Evolutionary conservation across 2,329 filamentous ascomycete species (phyloP), one percentile per base, ranked within the genome.

Genomic region (Cladosporium sp.): DNA sequence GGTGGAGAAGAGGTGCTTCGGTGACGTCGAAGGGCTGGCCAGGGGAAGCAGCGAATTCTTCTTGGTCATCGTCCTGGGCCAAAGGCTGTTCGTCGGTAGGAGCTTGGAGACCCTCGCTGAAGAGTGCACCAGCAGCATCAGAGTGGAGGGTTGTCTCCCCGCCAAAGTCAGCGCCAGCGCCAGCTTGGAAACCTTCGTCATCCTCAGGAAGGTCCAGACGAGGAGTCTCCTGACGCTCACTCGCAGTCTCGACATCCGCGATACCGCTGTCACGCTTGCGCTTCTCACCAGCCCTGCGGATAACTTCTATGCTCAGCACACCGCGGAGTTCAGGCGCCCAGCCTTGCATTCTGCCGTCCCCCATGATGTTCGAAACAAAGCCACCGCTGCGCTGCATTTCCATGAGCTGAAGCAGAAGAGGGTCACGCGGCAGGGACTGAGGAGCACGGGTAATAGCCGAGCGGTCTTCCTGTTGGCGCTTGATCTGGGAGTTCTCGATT

Each of bases 261-360:
- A 94, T 84, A 22, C 89, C 91, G 66, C 88, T 91, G 68, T 96
- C 91, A 42, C 94, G 87, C 81, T 99, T 99, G 59, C 94, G 85
- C 56, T 93, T 81, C 60, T 96, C 91, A 58, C 86, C 88, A 40
- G 87, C 82, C 58, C 85, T 85, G 60, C 87, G 86, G 15, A 96
- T 82, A 13, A 90, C 82, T 63, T 95, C 90, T 40, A 97, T 79
- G 1, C 91, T 96, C n/a, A 97, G 78, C 66, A 99, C 85, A n/a
- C 89, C 91, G 60, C 90, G 87, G 19, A 99, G 81, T 74, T 99
- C 94, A 0, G 93, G 93, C 3, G 93, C 93, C 92, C 91, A 97
- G 40, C 84, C 84, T 63, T 84, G 82, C 65, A 72, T 66, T 62
- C 89, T 85, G 36, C 87, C 89, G 61, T 92, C 90, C 53, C 89